Base-by-base conservation (phyloP, 208 protist genomes). In the Trypanosoma platydactyli region DNA sequence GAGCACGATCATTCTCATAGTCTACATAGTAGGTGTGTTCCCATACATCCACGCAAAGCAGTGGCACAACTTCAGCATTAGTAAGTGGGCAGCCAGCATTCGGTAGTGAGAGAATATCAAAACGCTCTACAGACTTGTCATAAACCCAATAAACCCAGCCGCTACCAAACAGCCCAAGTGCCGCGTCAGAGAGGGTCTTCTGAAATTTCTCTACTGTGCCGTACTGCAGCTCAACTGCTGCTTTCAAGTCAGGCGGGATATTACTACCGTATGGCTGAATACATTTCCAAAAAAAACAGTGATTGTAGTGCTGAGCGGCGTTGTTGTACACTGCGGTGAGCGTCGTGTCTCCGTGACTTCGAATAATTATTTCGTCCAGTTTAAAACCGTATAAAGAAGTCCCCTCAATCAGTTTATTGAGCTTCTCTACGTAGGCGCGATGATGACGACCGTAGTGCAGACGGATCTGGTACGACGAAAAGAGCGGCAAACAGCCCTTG, bases 21-120 rank as follows among this genome's bases (percentile, higher is more conserved):
- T 98, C 96, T 41, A 97, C 80, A 68, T 98, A 98, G 69, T 97
- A 98, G n/a, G 94, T 84, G 71, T 98, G 96, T 76, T 98, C 93
- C 92, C 93, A 98, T 48, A 98, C 92, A 83, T 97, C 92, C 11
- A 92, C 83, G 60, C 84, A 93, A 13, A 98, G 75, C 30, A 97
- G 60, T 44, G 93, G 93, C 16, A 83, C 74, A 48, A 74, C 66
- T 46, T 82, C 63, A 38, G 58, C 50, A 46, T 84, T 79, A 12
- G 76, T 82, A 27, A 97, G 59, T 15, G 92, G 90, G 64, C 83
- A 94, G 30, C 86, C 89, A 38, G 92, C 92, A 63, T 97, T 95
- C 49, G 57, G 75, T 56, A 82, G 79, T 27, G 81, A 84, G 29
- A 93, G 50, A 54, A 97, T 93, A 59, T 95, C 90, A 67, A 97